Evolutionary conservation across 441 rosid species (phyloP).

Genomic region (Gossypium aridum): DNA sequence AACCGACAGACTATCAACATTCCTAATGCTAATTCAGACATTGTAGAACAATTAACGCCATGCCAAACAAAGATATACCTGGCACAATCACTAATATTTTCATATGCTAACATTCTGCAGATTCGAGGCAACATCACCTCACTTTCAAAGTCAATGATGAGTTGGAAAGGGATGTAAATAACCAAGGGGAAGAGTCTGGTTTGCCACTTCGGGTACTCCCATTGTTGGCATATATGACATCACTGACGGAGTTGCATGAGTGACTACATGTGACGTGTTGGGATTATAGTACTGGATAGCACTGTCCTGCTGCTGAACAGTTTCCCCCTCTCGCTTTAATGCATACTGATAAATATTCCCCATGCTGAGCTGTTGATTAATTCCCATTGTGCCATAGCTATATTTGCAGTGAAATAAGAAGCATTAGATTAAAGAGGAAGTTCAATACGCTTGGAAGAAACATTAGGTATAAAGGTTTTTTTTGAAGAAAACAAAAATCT

Average conservation of each 20-base stretch:
- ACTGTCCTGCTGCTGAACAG: conserved; percentile 17
- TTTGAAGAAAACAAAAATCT: neutral
- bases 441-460: neutral
- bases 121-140: neutral
- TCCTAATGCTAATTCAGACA: neutral
- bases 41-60: neutral
- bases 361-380: conserved; percentile 6
- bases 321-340: conserved; percentile 16
- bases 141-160: neutral
- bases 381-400: conserved; percentile 26
- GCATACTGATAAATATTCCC: conserved; percentile 22
- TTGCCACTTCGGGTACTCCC: neutral
- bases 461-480: neutral
- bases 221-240: neutral
- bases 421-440: neutral
- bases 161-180: neutral
- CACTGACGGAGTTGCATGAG: neutral
- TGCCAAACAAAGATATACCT: neutral
- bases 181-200: neutral
- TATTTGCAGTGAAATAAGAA: conserved; percentile 6
- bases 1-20: neutral
- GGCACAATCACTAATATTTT: neutral
- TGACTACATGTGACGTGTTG: conserved; percentile 14
- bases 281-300: conserved; percentile 14
- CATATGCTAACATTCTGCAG: neutral